Percentiles rank a stretch among this genome's conserved stretches.
phyloP scores from a whole-genome alignment of 495 filamentous ascomycete genomes.

The Melanomma pulvis-pyrius region DNA sequence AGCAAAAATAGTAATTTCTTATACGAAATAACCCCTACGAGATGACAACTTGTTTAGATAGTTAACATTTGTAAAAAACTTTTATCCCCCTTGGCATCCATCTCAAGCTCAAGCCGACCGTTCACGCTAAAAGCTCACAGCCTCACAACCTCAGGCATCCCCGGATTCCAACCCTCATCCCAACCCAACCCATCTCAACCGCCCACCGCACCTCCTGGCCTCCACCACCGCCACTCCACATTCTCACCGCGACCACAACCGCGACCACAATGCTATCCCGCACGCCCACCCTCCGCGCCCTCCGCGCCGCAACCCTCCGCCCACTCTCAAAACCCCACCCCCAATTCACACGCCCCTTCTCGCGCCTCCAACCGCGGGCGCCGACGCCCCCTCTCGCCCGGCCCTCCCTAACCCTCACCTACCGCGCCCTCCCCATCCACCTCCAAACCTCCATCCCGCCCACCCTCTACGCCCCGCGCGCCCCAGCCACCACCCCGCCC shows the following conservation, averaged over 20 bases:
- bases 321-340: neutral
- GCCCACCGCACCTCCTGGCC: neutral
- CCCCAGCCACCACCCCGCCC: neutral
- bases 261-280: slow-evolving; percentile 23
- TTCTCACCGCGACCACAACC: neutral
- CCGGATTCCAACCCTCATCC: neutral
- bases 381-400: neutral
- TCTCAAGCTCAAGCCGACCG: neutral
- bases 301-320: no score
- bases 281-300: slow-evolving; percentile 18
- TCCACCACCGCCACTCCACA: neutral
- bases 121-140: neutral
- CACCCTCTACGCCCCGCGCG: neutral
- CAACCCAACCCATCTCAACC: neutral
- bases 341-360: neutral
- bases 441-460: neutral
- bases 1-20: no score
- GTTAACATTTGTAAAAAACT: no score
- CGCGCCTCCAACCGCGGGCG: slow-evolving; percentile 1
- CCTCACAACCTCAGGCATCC: neutral
- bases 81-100: neutral
- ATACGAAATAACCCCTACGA: no score
- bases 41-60: no score
- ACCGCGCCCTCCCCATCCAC: neutral
- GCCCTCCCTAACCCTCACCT: neutral